Percentiles rank a stretch among this genome's conserved stretches.
Evolutionary conservation across 2,329 filamentous ascomycete genomes (phyloP).

Genomic region (Verticillium isaacii): DNA sequence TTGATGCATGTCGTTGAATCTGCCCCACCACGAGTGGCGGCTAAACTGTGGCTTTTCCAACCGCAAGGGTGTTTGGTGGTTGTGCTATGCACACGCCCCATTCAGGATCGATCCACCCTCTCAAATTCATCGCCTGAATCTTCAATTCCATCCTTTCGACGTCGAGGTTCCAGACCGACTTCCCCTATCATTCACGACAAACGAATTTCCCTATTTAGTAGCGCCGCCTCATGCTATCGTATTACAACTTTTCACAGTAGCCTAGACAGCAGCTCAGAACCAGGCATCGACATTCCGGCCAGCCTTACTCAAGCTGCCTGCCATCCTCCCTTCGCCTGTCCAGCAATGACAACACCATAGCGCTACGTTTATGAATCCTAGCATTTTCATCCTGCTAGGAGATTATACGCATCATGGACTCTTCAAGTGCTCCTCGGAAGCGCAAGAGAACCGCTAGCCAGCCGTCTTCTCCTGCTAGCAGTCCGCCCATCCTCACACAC

Average conservation of each 20-base stretch:
- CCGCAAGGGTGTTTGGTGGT: neutral
- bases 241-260: too few species aligned
- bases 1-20: neutral
- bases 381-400: neutral
- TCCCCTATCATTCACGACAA: neutral
- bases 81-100: neutral
- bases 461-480: neutral
- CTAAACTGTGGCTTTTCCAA: neutral
- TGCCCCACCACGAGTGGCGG: neutral
- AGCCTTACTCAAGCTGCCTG: too few species aligned
- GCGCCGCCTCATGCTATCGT: too few species aligned
- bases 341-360: neutral
- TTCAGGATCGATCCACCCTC: neutral
- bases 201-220: too few species aligned
- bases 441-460: neutral
- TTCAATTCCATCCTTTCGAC: neutral
- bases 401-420: neutral
- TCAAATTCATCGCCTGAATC: neutral
- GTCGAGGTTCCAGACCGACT: neutral
- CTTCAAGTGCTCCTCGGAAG: neutral
- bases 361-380: too few species aligned
- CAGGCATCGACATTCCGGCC: too few species aligned
- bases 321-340: neutral
- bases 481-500: conserved; percentile 1
- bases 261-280: too few species aligned